phyloP scores from a whole-genome alignment of 108 stramenopile species.

The Seminavis robusta region DNA sequence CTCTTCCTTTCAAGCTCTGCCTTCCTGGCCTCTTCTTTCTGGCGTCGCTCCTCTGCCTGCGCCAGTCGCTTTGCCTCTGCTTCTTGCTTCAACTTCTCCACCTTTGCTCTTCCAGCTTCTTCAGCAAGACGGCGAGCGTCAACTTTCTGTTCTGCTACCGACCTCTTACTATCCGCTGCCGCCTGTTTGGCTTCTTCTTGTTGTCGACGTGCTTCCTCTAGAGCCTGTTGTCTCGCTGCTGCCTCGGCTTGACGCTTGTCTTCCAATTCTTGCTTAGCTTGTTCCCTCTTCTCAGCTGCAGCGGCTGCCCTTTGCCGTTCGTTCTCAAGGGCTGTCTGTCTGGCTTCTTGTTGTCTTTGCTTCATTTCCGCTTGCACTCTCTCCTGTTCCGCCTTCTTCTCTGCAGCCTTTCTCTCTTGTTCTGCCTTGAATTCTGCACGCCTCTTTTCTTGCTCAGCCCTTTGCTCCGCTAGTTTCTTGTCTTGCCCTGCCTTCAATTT shows the following conservation, averaged over 20 bases:
- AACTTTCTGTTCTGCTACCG: slow-evolving; percentile 3
- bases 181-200: slow-evolving; percentile 11
- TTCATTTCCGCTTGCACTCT: no score
- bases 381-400: no score
- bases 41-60: not conserved
- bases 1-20: slow-evolving; percentile 13
- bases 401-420: no score
- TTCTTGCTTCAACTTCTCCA: not conserved
- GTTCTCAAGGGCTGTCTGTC: no score
- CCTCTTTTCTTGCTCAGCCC: no score
- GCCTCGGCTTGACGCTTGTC: slow-evolving; percentile 13
- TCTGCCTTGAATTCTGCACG: no score
- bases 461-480: slow-evolving; percentile 6
- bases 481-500: slow-evolving; percentile 7
- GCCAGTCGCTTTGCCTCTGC: not conserved
- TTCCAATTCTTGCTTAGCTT: slow-evolving; percentile 17
- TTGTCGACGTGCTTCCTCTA: slow-evolving; percentile 1
- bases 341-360: no score
- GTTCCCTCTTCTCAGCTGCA: no score
- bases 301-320: no score
- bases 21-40: slow-evolving; percentile 10
- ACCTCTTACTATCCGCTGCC: slow-evolving; percentile 8
- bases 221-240: slow-evolving; percentile 14
- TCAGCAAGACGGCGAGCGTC: slow-evolving; percentile 4
- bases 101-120: slow-evolving; percentile 16